Percentiles rank a stretch among this genome's conserved stretches.
phyloP scores from a whole-genome alignment of 768 basidiomycete species.

The Tylopilus plumbeoviolaceoides region DNA sequence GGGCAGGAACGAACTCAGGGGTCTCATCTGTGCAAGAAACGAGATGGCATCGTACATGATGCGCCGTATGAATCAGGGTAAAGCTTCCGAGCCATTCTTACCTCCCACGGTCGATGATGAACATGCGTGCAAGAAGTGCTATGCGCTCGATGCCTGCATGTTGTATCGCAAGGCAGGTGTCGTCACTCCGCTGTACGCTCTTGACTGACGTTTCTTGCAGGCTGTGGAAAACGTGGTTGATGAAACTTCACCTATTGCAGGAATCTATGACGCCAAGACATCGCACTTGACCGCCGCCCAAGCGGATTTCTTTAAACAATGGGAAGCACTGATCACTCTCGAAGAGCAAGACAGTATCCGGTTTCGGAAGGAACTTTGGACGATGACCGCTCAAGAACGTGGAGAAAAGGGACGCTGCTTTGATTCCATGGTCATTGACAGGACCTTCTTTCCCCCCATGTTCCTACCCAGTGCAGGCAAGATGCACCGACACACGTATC shows the following conservation, averaged over 20 bases:
- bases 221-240: conserved; percentile 66
- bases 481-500: conserved; percentile 79
- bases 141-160: conserved; percentile 83
- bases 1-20: conserved; percentile 77
- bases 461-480: conserved; percentile 36
- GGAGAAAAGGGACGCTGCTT: conserved; percentile 85
- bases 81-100: conserved; percentile 54
- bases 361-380: conserved; percentile 93
- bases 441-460: conserved; percentile 30
- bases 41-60: conserved; percentile 78
- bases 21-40: conserved; percentile 78
- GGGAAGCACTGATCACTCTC: conserved; percentile 80
- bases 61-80: conserved; percentile 36
- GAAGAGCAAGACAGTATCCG: conserved; percentile 86
- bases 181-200: neutral
- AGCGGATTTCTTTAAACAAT: conserved; percentile 77
- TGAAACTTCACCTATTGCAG: conserved; percentile 49
- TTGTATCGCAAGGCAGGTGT: conserved; percentile 76
- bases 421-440: conserved; percentile 67
- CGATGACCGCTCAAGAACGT: conserved; percentile 74
- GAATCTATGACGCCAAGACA: conserved; percentile 74
- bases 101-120: conserved; percentile 86
- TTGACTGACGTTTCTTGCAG: conserved; percentile 33
- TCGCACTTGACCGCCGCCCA: conserved; percentile 70
- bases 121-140: conserved; percentile 76